These are phyloP conservation scores for Choricystis sp. DNA, from an alignment of 139 green algal species.

Conservation along the genomic window DNA sequence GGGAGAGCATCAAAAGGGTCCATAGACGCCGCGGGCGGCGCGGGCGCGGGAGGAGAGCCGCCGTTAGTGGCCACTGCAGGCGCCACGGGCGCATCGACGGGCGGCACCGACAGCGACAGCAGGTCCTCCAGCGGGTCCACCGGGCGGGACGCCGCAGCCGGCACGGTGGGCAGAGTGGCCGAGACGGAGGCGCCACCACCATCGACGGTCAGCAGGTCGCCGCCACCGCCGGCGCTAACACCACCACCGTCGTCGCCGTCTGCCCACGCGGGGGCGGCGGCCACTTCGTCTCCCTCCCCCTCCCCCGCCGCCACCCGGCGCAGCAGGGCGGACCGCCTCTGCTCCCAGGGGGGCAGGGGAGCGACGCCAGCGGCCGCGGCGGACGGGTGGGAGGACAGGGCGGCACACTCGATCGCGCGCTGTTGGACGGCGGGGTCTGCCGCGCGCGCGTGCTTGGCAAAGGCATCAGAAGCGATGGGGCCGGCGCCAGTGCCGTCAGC, in stretches of 20 bases:
- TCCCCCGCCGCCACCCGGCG: constrained; percentile 34
- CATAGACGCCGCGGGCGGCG: too few species aligned
- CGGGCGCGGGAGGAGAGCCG: not conserved
- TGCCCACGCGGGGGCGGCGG: constrained; percentile 2
- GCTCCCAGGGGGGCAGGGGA: constrained; percentile 65
- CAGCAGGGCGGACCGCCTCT: constrained; percentile 49
- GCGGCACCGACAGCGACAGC: constrained; percentile 13
- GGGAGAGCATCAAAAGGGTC: not conserved
- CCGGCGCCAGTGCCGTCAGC: too few species aligned
- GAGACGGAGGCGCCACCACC: constrained; percentile 1
- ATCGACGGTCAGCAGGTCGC: not conserved
- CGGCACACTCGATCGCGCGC: constrained; percentile 76
- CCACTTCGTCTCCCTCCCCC: not conserved
- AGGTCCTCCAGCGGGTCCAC: constrained; percentile 35
- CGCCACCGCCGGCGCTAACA: not conserved
- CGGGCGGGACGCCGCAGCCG: not conserved
- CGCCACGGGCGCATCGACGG: not conserved
- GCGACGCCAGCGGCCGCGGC: constrained; percentile 36
- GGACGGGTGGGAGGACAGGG: constrained; percentile 17
- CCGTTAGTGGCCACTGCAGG: not conserved
- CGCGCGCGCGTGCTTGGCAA: constrained; percentile 13
- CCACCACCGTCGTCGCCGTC: constrained; percentile 22
- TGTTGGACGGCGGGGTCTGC: constrained; percentile 81
- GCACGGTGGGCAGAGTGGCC: not conserved
- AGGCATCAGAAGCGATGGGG: too few species aligned